Percentiles rank a stretch among this genome's conserved stretches.
These are phyloP conservation scores for Chalaropsis thielavioides DNA, from an alignment of 2,329 filamentous ascomycete genomes.

Conservation along the genomic window DNA sequence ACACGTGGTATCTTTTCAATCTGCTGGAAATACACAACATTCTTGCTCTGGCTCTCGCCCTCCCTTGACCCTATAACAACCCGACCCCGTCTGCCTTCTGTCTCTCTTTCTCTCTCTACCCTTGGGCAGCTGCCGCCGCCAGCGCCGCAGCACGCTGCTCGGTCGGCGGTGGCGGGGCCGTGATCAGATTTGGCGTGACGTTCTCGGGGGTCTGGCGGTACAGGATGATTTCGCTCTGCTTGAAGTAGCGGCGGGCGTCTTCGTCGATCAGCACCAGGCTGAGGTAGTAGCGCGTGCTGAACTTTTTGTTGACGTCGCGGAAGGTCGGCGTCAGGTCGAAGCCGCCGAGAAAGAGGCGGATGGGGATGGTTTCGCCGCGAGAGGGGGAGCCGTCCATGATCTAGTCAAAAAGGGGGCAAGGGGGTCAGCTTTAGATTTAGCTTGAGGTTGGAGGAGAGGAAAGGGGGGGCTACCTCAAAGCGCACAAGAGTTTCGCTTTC, in stretches of 20 bases:
- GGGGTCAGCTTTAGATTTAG: background rate
- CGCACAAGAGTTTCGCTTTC: slow-evolving; percentile 96
- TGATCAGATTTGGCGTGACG: slow-evolving; percentile 15
- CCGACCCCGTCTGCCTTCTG: background rate
- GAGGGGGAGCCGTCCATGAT: slow-evolving; percentile 99
- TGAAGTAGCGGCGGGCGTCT: slow-evolving; percentile 95
- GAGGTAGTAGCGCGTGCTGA: slow-evolving; percentile 93
- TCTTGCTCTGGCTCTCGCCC: background rate
- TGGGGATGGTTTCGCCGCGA: slow-evolving; percentile 86
- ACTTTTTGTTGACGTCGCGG: slow-evolving; percentile 99
- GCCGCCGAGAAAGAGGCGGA: slow-evolving; percentile 87
- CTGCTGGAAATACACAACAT: background rate
- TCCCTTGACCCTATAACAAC: background rate
- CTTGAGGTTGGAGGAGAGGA: background rate
- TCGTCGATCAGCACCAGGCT: slow-evolving; percentile 92
- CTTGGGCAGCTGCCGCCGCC: slow-evolving; percentile 21
- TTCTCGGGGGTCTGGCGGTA: slow-evolving; percentile 62
- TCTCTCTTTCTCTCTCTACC: slow-evolving; percentile 19
- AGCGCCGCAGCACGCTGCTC: slow-evolving; percentile 31
- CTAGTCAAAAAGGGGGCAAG: slow-evolving; percentile 27
- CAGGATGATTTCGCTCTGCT: slow-evolving; percentile 96
- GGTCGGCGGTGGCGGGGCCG: slow-evolving; percentile 29
- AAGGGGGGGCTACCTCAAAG: slow-evolving; percentile 54
- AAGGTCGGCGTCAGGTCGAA: slow-evolving; percentile 97
- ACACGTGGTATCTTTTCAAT: slow-evolving; percentile 5